Evolutionary conservation across 129 eudicot genomes (phyloP), one percentile per base, ranked within the genome.

Genomic region (Rutidosis leptorrhynchoides): DNA sequence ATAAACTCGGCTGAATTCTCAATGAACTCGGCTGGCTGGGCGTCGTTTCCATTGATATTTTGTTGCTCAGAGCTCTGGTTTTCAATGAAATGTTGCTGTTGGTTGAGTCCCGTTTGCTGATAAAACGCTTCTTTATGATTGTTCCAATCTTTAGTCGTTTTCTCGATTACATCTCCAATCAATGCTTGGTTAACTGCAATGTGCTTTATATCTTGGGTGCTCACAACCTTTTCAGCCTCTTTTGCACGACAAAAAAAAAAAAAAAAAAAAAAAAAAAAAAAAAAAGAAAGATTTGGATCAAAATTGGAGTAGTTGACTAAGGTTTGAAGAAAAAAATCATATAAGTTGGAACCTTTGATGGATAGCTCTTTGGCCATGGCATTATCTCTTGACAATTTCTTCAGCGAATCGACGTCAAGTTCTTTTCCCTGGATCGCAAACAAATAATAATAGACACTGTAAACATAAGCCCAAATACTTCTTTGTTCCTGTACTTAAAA

Each of bases 121-220:
- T 81, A 90, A 61, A 90, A 77, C 27, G 42, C 1, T 64, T 81
- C 83, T 69, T 83, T 83, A 68, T 74, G 81, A 24, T 9, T 43
- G 51, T 78, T 80, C 95, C 97, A 87, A 14, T 76, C 84, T 58
- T 78, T 71, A 62, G 68, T 76, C 42, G 81, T 83, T 73, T 84
- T 75, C 80, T 69, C 93, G 55, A 90, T 76, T 15, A 71, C 72
- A 26, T 90, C 97, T 74, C 97, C 96, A 35, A 87, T 79, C 63
- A 83, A 52, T 63, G 57, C 58, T 68, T 74, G 70, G 30, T 74
- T 52, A 71, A 83, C 82, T 6, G 87, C 87, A 77, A 88, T 83
- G 85, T 91, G 98, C 83, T 85, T 79, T 75, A 91, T 80, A 64
- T 83, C 74, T 68, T 71, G 40, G 37, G 87, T 81, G 68, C 76